phyloP scores from a whole-genome alignment of 495 filamentous ascomycete species.

The Geopyxis carbonaria region DNA sequence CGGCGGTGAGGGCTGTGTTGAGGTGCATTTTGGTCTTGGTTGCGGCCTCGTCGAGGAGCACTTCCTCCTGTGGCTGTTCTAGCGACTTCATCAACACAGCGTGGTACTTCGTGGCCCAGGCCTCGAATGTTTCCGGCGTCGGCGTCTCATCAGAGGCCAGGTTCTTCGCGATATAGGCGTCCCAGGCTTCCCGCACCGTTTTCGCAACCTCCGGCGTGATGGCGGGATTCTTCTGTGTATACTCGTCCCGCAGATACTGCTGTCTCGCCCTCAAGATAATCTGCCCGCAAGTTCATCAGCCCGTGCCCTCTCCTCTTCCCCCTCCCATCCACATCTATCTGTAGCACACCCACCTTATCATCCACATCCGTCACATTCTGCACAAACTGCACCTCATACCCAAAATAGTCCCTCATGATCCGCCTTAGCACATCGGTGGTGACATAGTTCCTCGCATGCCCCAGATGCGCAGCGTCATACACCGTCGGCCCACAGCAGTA shows the following conservation, averaged over 20 bases:
- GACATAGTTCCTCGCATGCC: constrained; percentile 88
- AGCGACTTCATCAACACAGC: constrained; percentile 11
- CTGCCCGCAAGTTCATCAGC: constrained; percentile 27
- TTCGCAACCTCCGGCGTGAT: constrained; percentile 28
- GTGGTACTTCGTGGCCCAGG: constrained; percentile 12
- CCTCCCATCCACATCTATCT: background rate
- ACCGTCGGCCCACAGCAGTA: constrained; percentile 88
- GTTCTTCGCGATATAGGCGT: constrained; percentile 58
- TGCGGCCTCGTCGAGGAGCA: constrained; percentile 44
- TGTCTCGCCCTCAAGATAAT: constrained; percentile 74
- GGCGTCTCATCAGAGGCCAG: constrained; percentile 22
- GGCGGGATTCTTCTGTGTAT: constrained; percentile 10
- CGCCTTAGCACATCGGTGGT: constrained; percentile 81
- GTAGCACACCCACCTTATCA: constrained; percentile 47
- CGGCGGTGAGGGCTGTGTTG: constrained; percentile 50
- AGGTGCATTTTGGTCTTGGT: constrained; percentile 90
- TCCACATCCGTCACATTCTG: constrained; percentile 95
- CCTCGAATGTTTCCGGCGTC: constrained; percentile 8
- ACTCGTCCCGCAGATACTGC: constrained; percentile 50
- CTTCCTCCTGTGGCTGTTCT: constrained; percentile 11
- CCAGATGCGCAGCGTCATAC: constrained; percentile 79
- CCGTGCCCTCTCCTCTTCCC: background rate
- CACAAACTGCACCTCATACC: constrained; percentile 72
- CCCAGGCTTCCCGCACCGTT: constrained; percentile 48
- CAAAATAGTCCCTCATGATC: constrained; percentile 73